Conservation (phyloP, 371 early-diverging fungal species). For the Rhizopus stolonifer region DNA sequence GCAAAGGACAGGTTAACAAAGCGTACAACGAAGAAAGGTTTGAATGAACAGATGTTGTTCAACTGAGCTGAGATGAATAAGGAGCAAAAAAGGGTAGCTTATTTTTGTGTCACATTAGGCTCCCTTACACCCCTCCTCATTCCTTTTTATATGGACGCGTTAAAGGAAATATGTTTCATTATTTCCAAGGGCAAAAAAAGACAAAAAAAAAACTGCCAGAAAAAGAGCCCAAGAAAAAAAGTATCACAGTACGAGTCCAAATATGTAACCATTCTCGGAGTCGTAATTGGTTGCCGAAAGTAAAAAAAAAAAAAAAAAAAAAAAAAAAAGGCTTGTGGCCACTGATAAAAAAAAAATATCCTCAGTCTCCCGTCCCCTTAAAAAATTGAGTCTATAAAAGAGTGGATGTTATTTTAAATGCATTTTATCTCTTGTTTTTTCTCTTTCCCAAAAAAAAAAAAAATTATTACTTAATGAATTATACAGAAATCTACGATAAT, state of each 20-base stretch:
- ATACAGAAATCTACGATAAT: not conserved
- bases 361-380: too few species aligned
- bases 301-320: not conserved
- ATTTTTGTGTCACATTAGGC: not conserved
- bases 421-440: too few species aligned
- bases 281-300: not conserved
- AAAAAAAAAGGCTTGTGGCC: not conserved
- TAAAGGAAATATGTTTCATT: not conserved
- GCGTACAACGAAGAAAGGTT: too few species aligned
- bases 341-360: not conserved
- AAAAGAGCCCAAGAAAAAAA: too few species aligned
- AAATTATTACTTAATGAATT: not conserved
- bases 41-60: too few species aligned
- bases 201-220: not conserved
- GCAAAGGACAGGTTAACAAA: slow-evolving; percentile 4
- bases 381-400: too few species aligned
- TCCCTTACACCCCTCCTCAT: not conserved
- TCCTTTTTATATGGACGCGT: slow-evolving; percentile 1
- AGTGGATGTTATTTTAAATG: too few species aligned
- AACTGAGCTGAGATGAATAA: not conserved
- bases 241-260: not conserved
- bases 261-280: not conserved
- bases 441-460: too few species aligned
- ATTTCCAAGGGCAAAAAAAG: not conserved
- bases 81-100: not conserved